Evolutionary conservation across 2,329 filamentous ascomycete species (phyloP).

Genomic region (Venturia aucupariae): DNA sequence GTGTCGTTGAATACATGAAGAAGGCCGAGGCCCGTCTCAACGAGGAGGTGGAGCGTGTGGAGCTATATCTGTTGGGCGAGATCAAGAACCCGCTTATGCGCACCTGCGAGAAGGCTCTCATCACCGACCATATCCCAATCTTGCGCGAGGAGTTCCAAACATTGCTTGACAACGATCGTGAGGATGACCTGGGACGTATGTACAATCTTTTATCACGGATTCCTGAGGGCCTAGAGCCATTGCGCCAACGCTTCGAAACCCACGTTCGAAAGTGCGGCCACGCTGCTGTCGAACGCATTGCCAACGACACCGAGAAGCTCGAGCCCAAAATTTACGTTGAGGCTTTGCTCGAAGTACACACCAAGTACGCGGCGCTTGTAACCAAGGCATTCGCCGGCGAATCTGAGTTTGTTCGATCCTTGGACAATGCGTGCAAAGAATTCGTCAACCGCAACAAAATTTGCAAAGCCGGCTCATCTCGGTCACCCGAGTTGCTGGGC

Average conservation of each 20-base stretch:
- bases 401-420: conserved; percentile 88
- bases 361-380: conserved; percentile 83
- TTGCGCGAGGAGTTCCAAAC: conserved; percentile 93
- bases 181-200: conserved; percentile 94
- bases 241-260: conserved; percentile 78
- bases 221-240: conserved; percentile 79
- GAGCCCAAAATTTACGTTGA: conserved; percentile 97
- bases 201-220: conserved; percentile 86
- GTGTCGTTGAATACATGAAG: conserved; percentile 99
- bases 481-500: conserved; percentile 86
- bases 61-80: conserved; percentile 83
- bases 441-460: conserved; percentile 98
- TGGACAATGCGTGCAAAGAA: conserved; percentile 95
- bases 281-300: conserved; percentile 81
- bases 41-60: conserved; percentile 90
- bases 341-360: conserved; percentile 86
- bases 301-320: conserved; percentile 76
- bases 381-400: conserved; percentile 90
- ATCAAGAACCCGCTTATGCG: conserved; percentile 78
- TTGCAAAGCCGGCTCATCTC: conserved; percentile 86
- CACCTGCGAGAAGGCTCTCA: conserved; percentile 79
- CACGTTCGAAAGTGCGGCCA: conserved; percentile 88
- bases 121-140: conserved; percentile 76
- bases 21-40: conserved; percentile 85
- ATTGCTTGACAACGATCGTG: conserved; percentile 84